Base-by-base conservation (phyloP, 768 basidiomycete genomes). In the Tylopilus sp. region DNA sequence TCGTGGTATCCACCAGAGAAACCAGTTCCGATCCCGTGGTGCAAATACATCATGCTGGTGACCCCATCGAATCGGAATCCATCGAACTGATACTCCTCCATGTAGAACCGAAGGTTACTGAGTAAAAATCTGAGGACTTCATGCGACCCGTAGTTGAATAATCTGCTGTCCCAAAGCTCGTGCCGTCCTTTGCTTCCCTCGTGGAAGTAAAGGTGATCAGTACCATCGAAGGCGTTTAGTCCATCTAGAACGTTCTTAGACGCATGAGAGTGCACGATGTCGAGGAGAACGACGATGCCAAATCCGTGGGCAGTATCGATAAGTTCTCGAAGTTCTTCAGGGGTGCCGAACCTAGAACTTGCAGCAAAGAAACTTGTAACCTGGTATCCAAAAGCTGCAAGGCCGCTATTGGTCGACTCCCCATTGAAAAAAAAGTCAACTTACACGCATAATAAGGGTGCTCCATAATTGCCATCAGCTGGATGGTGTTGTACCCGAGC, bases 1-100 rank as follows among this genome's bases (percentile, higher is more conserved):
- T 99, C 97, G 64, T 97, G 91, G 71, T 99, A 99, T 12, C 91
- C 95, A 23, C 95, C 95, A 38, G 93, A 95, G 73, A 99, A 99
- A 17, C 95, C 97, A 8, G 94, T 82, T 15, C 95, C 95, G 60
- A 98, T 98, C 10, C 97, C 97, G 69, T 98, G 97, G 65, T 99
- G 97, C 46, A 82, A 73, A 72, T 98, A 99, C 92, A 99, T 95
- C 95, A 98, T 98, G 65, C 92, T 95, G 4, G 97, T 99, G 43
- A 99, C 97, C 23, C 97, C 97, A 59, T 99, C 97, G 66, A 99
- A 99, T 39, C 97, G 77, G 81, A 98, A 99, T 11, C 97, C 97
- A 62, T 98, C 97, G 67, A 99, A 98, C 59, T 80, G 81, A 71
- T 89, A 99, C 64, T 91, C 89, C 52, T 99, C 95, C 71, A 98